These are phyloP conservation scores for Glutinoglossum americanum DNA, from an alignment of 495 filamentous ascomycete genomes.

Conservation along the genomic window DNA sequence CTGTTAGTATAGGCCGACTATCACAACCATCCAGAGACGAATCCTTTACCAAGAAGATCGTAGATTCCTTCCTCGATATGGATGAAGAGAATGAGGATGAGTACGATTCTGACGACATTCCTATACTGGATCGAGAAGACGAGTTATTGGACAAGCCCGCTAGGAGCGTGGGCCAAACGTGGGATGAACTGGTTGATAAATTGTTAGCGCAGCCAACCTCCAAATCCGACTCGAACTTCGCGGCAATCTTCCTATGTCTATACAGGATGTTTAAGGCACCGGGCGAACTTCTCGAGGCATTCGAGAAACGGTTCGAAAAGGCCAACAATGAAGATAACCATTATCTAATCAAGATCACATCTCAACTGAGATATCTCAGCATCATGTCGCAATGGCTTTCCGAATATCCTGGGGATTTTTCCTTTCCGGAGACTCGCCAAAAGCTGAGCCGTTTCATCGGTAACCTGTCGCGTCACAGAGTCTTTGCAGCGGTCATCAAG, in stretches of 20 bases:
- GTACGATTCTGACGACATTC: constrained; percentile 35
- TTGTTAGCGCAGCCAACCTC: constrained; percentile 63
- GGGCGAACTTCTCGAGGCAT: constrained; percentile 44
- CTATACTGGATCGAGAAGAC: constrained; percentile 19
- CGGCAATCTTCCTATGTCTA: constrained; percentile 70
- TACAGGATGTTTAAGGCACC: constrained; percentile 88
- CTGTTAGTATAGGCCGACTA: not conserved
- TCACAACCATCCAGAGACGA: not conserved
- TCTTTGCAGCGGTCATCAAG: constrained; percentile 61
- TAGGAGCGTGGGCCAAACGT: constrained; percentile 41
- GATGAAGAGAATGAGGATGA: constrained; percentile 33
- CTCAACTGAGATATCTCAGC: constrained; percentile 65
- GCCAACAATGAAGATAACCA: constrained; percentile 22
- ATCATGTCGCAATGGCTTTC: constrained; percentile 76
- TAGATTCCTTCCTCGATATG: constrained; percentile 33
- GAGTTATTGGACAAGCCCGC: constrained; percentile 6
- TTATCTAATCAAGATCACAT: constrained; percentile 41
- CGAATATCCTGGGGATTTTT: constrained; percentile 85
- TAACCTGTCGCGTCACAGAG: constrained; percentile 41
- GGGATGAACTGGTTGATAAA: constrained; percentile 78
- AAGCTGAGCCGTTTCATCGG: constrained; percentile 49
- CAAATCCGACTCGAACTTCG: constrained; percentile 68
- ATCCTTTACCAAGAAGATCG: constrained; percentile 6
- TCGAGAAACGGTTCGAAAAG: constrained; percentile 51
- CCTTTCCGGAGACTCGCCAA: constrained; percentile 49